Base-by-base conservation (phyloP, 2,329 filamentous ascomycete genomes). In the Cladobotryum mycophilum region DNA sequence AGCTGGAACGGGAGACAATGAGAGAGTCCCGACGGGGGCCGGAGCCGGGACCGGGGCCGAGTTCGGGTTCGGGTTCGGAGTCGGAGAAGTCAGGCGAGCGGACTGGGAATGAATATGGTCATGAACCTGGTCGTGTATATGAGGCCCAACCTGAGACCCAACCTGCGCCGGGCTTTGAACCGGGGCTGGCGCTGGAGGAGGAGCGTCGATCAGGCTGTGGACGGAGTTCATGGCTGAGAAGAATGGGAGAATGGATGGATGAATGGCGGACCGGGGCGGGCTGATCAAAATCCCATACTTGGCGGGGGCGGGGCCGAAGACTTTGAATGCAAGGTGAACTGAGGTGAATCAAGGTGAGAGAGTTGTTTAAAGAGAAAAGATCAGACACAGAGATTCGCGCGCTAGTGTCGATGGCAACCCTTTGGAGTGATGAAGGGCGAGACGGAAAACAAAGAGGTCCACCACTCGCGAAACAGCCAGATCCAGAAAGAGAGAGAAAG, bases 171-270 rank as follows among this genome's bases (percentile, higher is more conserved):
- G 33, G 35, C 15, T 41, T 41, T 47, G 52, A 42, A 45, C 48
- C 36, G 48, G 51, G 45, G 53, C 52, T 41, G 58, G 51, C 38
- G 54, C 57, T 49, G 53, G 48, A 43, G 52, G 49, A 41, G 53
- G 49, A 47, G 61, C 61, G 52, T 70, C 67, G 50, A 62, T 60
- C 56, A 72, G 60, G 57, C 61, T 69, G 41, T 68, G 69, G 48
- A 66, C 61, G 58, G 69, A 64, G 60, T 70, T 70, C 70, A 72
- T 72, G 55, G 54, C 61, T 60, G 45, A 41, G 38, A 3, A 11
- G 12, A 33, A 33, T 12, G 30, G 38, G 3, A 11, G 12, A 33
- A 33, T 12, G 30, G 37, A 14, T 45, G 46, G 41, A 30, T 30
- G 25, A 44, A 44, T 35, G 48, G 51, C 51, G 51, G 51, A 51